These are phyloP conservation scores for Maudiozyma humilis DNA, from an alignment of 1,139 yeast genomes.

Conservation along the genomic window DNA sequence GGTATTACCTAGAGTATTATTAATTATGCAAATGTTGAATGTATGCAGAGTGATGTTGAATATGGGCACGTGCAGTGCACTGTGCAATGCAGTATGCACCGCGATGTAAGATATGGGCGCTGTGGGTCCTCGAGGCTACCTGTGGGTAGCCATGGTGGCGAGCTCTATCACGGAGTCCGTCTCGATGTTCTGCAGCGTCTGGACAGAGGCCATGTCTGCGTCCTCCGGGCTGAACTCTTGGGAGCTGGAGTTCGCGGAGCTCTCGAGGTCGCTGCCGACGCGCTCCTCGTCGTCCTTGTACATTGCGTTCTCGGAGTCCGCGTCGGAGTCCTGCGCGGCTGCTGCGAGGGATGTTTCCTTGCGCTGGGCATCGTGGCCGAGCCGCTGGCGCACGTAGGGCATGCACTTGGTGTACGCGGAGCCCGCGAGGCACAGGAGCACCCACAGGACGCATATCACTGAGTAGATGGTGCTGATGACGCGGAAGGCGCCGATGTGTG, in stretches of 20 bases:
- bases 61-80: too few relatives aligned
- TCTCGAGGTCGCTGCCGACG: too few relatives aligned
- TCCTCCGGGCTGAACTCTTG: too few relatives aligned
- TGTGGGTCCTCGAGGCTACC: too few relatives aligned
- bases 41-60: too few relatives aligned
- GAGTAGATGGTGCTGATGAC: slow-evolving; percentile 59
- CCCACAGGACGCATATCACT: slow-evolving; percentile 27
- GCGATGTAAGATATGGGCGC: too few relatives aligned
- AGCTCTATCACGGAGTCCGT: slow-evolving; percentile 3
- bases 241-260: too few relatives aligned
- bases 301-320: not conserved
- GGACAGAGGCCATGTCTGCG: not conserved
- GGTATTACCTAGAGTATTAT: too few relatives aligned
- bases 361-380: not conserved
- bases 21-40: too few relatives aligned
- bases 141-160: slow-evolving; percentile 4
- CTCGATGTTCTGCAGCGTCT: not conserved
- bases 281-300: not conserved
- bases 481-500: slow-evolving; percentile 39
- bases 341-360: too few relatives aligned
- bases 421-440: slow-evolving; percentile 18
- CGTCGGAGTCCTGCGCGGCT: too few relatives aligned
- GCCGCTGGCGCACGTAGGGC: not conserved
- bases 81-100: too few relatives aligned
- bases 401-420: slow-evolving; percentile 6